Percentiles rank a stretch among this genome's conserved stretches.
These are phyloP conservation scores for Hirschioporus abietinus DNA, from an alignment of 768 basidiomycete genomes.

Conservation along the genomic window DNA sequence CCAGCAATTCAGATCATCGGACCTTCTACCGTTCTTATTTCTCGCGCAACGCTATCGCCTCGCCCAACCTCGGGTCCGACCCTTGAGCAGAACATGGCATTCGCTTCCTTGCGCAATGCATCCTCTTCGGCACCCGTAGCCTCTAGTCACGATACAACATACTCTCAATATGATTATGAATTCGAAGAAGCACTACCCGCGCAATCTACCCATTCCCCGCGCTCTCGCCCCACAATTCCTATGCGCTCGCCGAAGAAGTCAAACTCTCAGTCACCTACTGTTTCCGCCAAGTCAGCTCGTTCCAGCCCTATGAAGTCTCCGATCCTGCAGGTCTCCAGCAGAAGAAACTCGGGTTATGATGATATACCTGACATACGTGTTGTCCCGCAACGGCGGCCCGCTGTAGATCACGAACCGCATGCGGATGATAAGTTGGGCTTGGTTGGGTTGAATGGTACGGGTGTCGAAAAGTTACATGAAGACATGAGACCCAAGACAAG, in stretches of 20 bases:
- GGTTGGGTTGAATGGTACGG: neutral
- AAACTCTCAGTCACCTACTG: neutral
- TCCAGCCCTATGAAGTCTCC: neutral
- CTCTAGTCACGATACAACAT: neutral
- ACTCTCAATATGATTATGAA: neutral
- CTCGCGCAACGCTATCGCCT: constrained; percentile 33
- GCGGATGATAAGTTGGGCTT: neutral
- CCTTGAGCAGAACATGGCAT: constrained; percentile 82
- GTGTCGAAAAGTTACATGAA: neutral
- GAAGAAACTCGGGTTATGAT: neutral
- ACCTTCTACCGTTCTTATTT: constrained; percentile 33
- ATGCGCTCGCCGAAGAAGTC: neutral
- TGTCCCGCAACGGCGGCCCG: neutral
- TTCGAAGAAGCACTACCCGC: neutral
- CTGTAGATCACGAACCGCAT: neutral
- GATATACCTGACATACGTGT: neutral
- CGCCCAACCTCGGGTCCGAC: constrained; percentile 55
- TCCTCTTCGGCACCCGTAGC: neutral
- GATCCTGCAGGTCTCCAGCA: neutral
- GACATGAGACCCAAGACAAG: neutral
- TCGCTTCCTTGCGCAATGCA: constrained; percentile 59
- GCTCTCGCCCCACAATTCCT: neutral
- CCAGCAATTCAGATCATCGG: constrained; percentile 13
- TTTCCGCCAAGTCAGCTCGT: neutral
- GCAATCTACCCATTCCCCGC: neutral